Percentiles rank a stretch among this genome's conserved stretches.
phyloP scores from a whole-genome alignment of 2,329 filamentous ascomycete species.

The Penicillium sp. region DNA sequence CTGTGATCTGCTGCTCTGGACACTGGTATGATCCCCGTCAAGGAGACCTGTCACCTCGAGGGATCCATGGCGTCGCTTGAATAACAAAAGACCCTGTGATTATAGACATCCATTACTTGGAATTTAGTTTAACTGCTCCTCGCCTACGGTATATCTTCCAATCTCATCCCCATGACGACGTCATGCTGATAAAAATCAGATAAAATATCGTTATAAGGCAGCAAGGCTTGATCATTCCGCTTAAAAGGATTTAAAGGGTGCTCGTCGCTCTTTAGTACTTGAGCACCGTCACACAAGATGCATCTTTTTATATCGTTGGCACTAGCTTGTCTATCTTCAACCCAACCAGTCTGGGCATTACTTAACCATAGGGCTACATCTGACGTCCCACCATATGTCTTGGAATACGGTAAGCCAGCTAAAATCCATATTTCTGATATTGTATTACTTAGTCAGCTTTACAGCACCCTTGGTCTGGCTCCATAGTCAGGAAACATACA shows the following conservation, averaged over 20 bases:
- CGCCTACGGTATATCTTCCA: neutral
- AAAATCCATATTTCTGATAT: neutral
- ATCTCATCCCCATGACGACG: neutral
- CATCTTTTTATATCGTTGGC: slow-evolving; percentile 7
- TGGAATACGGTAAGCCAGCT: slow-evolving; percentile 44
- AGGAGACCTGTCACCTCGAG: neutral
- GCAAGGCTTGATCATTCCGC: neutral
- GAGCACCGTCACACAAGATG: slow-evolving; percentile 2
- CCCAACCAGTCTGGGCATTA: slow-evolving; percentile 1
- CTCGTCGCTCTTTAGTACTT: neutral
- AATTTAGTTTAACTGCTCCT: neutral
- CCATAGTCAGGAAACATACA: slow-evolving; percentile 49
- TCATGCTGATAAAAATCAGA: slow-evolving; percentile 8
- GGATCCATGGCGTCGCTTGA: neutral
- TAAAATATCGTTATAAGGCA: neutral
- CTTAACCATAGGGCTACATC: slow-evolving; percentile 8
- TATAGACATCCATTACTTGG: neutral
- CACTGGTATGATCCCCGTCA: slow-evolving; percentile 1
- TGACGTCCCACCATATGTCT: slow-evolving; percentile 44
- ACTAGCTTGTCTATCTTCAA: slow-evolving; percentile 2
- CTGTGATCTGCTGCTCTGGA: neutral
- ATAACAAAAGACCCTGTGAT: neutral
- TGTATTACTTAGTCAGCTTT: neutral
- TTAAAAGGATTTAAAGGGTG: neutral
- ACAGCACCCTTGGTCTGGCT: slow-evolving; percentile 54